Evolutionary conservation across 176 grass and related monocot genomes (phyloP), one percentile per base, ranked within the genome.

Genomic region (Triticum monococcum): DNA sequence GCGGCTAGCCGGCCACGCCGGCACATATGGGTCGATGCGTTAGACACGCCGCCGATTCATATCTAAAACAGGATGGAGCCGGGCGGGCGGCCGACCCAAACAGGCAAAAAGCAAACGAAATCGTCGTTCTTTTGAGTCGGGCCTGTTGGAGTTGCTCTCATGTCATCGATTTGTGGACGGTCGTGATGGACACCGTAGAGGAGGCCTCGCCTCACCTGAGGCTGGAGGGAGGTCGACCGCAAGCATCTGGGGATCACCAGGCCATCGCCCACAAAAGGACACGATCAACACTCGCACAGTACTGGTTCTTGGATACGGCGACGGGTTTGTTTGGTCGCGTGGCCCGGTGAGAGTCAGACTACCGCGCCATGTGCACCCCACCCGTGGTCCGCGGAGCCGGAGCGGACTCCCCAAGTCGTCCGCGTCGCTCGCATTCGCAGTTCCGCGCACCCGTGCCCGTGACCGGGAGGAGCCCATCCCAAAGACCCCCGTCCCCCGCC

Each of bases 401-500:
- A 12, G 26, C 37, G 1, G 8, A 28, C 57, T 20, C 25, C 43
- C 43, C 68, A 38, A 71, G 23, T 74, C 78, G 2, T 22, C 50
- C 50, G 50, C 48, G 48, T 52, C 48, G 12, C 46, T 52, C 48
- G 7, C 13, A 0, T 18, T 26, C 6, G 40, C 43, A 9, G 1
- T n/a, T 75, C 25, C 24, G 43, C 40, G n/a, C 72, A 18, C 43
- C 60, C 77, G 77, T 61, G 4, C 5, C 48, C 74, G 38, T 16
- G 77, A n/a, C 11, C 32, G 35, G n/a, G 52, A 22, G 12, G 54
- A 75, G 83, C 77, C 77, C 83, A 76, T 60, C 43, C 83, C 77
- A 20, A 28, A 7, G 69, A 43, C 10, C 20, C 32, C 32, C 31
- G 28, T 30, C 10, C 20, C 32, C 35, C 68, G 32, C 54, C 54